phyloP scores from a whole-genome alignment of 2,329 filamentous ascomycete genomes.

The Proliferodiscus dingleyae region DNA sequence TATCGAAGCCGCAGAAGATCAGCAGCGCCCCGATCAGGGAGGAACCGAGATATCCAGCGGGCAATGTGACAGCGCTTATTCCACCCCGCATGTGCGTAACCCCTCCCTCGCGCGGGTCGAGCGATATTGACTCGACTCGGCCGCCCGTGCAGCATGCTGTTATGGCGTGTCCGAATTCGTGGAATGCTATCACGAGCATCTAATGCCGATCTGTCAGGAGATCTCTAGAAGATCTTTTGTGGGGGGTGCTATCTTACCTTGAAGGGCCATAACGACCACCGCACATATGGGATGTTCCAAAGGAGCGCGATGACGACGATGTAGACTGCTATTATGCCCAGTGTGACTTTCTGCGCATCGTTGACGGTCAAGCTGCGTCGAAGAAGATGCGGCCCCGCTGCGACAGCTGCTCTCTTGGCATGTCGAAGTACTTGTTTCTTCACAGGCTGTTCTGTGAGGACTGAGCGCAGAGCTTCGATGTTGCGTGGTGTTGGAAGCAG shows the following conservation, averaged over 20 bases:
- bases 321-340: conserved; percentile 68
- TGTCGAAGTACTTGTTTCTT: background rate
- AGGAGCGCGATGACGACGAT: conserved; percentile 69
- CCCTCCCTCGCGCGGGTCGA: conserved; percentile 72
- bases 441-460: conserved; percentile 2
- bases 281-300: conserved; percentile 76
- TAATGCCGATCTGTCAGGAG: conserved; percentile 29
- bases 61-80: conserved; percentile 64
- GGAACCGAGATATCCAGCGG: conserved; percentile 73
- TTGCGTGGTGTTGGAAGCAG: background rate
- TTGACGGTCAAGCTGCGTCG: conserved; percentile 35
- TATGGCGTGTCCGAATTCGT: conserved; percentile 74
- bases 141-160: conserved; percentile 69
- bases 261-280: conserved; percentile 73
- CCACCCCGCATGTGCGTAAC: conserved; percentile 75
- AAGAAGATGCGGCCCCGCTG: conserved; percentile 16
- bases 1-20: conserved; percentile 77
- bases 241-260: conserved; percentile 48
- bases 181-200: conserved; percentile 82
- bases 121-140: conserved; percentile 66
- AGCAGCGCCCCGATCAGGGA: conserved; percentile 72
- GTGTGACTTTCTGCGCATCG: conserved; percentile 64
- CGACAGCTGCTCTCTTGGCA: conserved; percentile 11
- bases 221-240: background rate
- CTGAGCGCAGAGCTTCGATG: background rate